phyloP scores from a whole-genome alignment of 1,284 basidiomycete species.

The Papiliotrema flavescens region DNA sequence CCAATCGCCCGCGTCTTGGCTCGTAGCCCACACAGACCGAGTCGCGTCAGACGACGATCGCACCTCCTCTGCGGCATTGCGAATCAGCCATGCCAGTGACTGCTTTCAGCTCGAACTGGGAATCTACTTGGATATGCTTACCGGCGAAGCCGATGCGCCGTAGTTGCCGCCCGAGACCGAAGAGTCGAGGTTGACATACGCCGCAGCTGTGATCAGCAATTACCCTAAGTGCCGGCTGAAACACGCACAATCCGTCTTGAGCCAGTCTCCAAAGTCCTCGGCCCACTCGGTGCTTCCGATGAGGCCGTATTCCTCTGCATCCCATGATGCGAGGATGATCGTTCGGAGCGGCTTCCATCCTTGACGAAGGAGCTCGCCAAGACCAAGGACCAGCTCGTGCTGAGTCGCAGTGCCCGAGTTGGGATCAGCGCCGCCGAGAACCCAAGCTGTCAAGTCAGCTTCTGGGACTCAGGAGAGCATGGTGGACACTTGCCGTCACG shows the following conservation, averaged over 20 bases:
- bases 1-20: conserved; percentile 39
- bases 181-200: conserved; percentile 77
- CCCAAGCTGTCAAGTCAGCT: conserved; percentile 47
- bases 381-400: conserved; percentile 76
- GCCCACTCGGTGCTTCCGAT: conserved; percentile 84
- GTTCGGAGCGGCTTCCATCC: conserved; percentile 90
- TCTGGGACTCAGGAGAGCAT: background rate
- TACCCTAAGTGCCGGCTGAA: background rate
- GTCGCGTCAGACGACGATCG: conserved; percentile 53
- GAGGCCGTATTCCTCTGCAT: conserved; percentile 89
- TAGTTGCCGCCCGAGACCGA: conserved; percentile 68
- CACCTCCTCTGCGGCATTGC: conserved; percentile 62
- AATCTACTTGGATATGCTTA: conserved; percentile 28
- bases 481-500: conserved; percentile 62
- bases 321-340: conserved; percentile 86
- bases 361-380: conserved; percentile 64
- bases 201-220: conserved; percentile 54
- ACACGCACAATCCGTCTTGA: conserved; percentile 58
- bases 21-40: conserved; percentile 45
- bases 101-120: conserved; percentile 51
- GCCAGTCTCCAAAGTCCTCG: conserved; percentile 82
- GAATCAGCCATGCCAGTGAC: conserved; percentile 72
- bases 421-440: conserved; percentile 78
- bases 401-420: conserved; percentile 82
- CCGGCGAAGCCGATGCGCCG: conserved; percentile 43